Conservation (phyloP, 148 eudicot genomes). For the Spergularia bocconei region DNA sequence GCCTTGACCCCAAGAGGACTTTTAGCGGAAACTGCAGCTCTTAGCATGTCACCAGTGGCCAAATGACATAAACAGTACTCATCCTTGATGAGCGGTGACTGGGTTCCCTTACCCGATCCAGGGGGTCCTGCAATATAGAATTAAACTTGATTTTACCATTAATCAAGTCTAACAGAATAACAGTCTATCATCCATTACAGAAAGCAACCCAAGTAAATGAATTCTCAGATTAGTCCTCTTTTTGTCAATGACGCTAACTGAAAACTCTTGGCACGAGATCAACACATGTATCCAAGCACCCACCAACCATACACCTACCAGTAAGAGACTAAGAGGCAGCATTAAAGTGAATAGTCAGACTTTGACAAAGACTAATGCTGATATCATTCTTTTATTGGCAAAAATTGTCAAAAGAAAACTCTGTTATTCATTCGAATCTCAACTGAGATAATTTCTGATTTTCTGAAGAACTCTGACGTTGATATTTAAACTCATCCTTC, state of each 20-base stretch:
- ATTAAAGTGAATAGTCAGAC: neutral
- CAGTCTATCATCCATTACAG: neutral
- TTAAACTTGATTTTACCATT: neutral
- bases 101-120: constrained; percentile 98
- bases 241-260: neutral
- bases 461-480: too few relatives aligned
- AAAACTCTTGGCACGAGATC: too few relatives aligned
- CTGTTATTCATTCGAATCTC: too few relatives aligned
- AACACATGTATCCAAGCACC: too few relatives aligned
- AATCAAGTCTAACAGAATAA: neutral
- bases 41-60: constrained; percentile 96
- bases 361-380: neutral
- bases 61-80: constrained; percentile 94
- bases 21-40: constrained; percentile 95
- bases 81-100: constrained; percentile 94
- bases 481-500: neutral
- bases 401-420: neutral
- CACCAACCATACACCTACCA: too few relatives aligned
- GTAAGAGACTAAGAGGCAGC: neutral
- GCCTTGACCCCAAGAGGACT: constrained; percentile 89
- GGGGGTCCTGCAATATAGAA: constrained; percentile 70
- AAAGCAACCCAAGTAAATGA: neutral
- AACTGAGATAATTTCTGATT: too few relatives aligned
- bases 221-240: neutral
- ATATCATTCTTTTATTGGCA: neutral